phyloP scores from a whole-genome alignment of 2,329 filamentous ascomycete genomes.

The Trichoderma asperellum region DNA sequence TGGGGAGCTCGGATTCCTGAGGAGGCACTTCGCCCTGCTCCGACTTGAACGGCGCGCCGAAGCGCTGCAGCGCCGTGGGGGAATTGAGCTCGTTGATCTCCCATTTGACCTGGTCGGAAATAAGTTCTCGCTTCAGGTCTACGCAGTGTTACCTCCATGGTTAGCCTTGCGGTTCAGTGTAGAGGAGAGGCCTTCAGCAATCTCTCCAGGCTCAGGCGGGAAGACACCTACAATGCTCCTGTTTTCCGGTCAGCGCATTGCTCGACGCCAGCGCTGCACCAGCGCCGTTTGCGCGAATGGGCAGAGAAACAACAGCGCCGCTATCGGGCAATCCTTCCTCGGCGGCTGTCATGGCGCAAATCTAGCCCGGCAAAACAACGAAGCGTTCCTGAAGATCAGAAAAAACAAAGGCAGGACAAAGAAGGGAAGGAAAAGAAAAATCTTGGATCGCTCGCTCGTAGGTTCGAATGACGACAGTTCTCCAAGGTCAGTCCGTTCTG shows the following conservation, averaged over 20 bases:
- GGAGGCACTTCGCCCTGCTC: constrained; percentile 91
- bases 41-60: constrained; percentile 93
- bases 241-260: constrained; percentile 80
- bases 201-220: background rate
- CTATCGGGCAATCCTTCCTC: constrained; percentile 35
- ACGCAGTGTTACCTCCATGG: constrained; percentile 21
- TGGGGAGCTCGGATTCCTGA: constrained; percentile 89
- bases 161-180: background rate
- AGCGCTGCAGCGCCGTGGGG: constrained; percentile 89
- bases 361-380: background rate
- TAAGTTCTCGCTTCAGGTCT: constrained; percentile 96
- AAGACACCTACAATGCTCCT: constrained; percentile 82
- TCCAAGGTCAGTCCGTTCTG: background rate
- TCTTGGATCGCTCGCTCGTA: background rate
- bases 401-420: background rate
- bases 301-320: constrained; percentile 35
- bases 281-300: constrained; percentile 39
- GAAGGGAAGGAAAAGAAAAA: background rate
- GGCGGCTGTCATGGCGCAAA: constrained; percentile 37
- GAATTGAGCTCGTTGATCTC: constrained; percentile 94
- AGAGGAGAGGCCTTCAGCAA: background rate
- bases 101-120: constrained; percentile 83
- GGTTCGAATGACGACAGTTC: background rate
- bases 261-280: constrained; percentile 45
- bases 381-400: background rate